phyloP scores from a whole-genome alignment of 495 filamentous ascomycete species.

The Rhypophila decipiens region DNA sequence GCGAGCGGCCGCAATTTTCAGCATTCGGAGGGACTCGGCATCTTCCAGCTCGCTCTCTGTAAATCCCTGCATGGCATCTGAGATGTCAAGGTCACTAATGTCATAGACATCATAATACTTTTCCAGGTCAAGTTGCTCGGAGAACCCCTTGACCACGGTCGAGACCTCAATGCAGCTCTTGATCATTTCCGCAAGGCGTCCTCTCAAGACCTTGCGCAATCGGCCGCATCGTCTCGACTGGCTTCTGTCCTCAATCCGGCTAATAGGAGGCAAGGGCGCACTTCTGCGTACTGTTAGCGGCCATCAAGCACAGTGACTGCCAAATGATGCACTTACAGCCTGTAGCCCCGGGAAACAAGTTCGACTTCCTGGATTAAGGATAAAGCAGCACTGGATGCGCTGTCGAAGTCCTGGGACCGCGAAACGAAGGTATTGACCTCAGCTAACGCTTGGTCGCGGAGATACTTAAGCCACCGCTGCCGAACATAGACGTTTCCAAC shows the following conservation, averaged over 20 bases:
- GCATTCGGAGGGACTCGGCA: constrained; percentile 66
- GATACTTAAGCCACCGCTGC: constrained; percentile 77
- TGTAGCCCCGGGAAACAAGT: constrained; percentile 87
- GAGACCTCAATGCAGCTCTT: constrained; percentile 62
- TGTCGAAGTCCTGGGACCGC: constrained; percentile 76
- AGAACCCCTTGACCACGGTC: constrained; percentile 59
- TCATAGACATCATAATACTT: constrained; percentile 93
- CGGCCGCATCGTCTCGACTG: constrained; percentile 73
- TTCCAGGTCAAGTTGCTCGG: constrained; percentile 72
- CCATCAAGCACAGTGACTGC: not conserved
- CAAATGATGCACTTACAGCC: constrained; percentile 56
- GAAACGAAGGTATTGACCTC: constrained; percentile 67
- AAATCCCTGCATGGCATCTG: constrained; percentile 56
- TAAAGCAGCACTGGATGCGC: constrained; percentile 69
- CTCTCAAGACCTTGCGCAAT: constrained; percentile 66
- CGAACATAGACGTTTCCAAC: constrained; percentile 66
- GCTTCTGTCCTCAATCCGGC: constrained; percentile 68
- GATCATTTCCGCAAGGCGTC: constrained; percentile 62
- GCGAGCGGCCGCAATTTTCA: constrained; percentile 73
- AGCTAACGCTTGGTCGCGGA: constrained; percentile 69
- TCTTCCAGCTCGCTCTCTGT: constrained; percentile 61
- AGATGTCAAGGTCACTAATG: constrained; percentile 69
- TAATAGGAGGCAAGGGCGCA: constrained; percentile 78
- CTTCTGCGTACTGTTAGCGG: constrained; percentile 55
- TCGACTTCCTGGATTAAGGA: constrained; percentile 94